A percentile compares a stretch with the other conserved stretches of the same genome.
Conservation (phyloP, 768 basidiomycete genomes). For the Leccinum subgranulosum region DNA sequence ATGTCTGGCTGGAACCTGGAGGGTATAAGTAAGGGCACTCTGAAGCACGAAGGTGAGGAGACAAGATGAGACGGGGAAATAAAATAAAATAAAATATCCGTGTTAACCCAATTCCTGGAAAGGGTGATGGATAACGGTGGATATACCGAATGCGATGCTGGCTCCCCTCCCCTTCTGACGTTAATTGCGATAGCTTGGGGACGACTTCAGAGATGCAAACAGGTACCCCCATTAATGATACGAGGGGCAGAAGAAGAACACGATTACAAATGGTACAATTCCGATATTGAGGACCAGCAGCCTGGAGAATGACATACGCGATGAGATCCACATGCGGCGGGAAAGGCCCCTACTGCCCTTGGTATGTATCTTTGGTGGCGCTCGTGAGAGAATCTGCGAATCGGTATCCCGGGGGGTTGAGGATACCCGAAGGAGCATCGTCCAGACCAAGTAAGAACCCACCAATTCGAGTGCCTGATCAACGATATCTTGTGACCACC, state of each 20-base stretch:
- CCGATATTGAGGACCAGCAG: constrained; percentile 17
- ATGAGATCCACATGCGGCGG: constrained; percentile 4
- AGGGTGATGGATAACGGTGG: neutral
- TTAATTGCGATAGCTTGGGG: constrained; percentile 19
- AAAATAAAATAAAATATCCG: neutral
- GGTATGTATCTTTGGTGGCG: neutral
- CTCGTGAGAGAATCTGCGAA: constrained; percentile 28
- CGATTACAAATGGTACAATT: constrained; percentile 9
- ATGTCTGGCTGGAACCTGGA: neutral
- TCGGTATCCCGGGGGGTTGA: constrained; percentile 5
- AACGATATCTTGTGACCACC: constrained; percentile 17
- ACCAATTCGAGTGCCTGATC: constrained; percentile 17
- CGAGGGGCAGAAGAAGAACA: constrained; percentile 3
- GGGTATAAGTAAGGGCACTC: constrained; percentile 21
- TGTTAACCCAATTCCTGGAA: constrained; percentile 11
- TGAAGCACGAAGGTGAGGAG: neutral
- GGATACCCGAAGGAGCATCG: constrained; percentile 8
- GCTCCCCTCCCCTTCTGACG: constrained; percentile 8
- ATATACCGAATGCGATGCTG: constrained; percentile 4
- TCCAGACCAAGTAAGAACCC: constrained; percentile 5
- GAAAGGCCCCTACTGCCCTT: neutral
- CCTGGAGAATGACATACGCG: constrained; percentile 2
- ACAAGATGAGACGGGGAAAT: neutral
- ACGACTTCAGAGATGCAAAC: constrained; percentile 4
- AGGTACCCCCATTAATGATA: constrained; percentile 1